phyloP scores from a whole-genome alignment of 257 asterid genomes.

The Solanum pinnatisectum region DNA sequence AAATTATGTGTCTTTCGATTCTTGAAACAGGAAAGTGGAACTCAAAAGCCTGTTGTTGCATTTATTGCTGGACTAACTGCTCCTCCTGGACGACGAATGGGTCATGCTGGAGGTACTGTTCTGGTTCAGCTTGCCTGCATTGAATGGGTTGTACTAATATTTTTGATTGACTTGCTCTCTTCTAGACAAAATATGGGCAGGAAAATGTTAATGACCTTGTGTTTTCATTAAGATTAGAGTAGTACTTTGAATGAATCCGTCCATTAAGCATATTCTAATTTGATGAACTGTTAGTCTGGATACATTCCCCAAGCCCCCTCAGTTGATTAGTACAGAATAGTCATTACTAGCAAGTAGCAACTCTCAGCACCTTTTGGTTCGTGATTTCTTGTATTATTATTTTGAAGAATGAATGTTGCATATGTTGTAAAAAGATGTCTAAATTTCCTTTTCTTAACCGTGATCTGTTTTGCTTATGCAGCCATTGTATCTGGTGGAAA shows the following conservation, averaged over 20 bases:
- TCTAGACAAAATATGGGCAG: neutral
- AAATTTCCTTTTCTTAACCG: neutral
- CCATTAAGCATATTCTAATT: neutral
- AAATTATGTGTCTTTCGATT: neutral
- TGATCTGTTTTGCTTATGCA: constrained; percentile 25
- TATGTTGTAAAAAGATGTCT: neutral
- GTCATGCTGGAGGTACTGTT: constrained; percentile 92
- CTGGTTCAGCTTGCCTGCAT: neutral
- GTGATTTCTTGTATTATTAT: neutral
- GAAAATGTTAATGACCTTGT: neutral
- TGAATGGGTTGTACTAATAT: neutral
- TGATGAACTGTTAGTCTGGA: neutral
- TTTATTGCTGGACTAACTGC: constrained; percentile 99
- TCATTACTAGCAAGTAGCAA: neutral
- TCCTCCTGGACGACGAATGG: constrained; percentile 99
- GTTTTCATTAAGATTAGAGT: neutral
- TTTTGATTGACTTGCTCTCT: neutral
- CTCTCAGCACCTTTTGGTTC: neutral
- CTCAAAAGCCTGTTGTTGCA: constrained; percentile 85
- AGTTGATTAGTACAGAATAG: neutral
- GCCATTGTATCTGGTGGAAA: constrained; percentile 82
- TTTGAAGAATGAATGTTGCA: neutral
- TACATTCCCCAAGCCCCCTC: neutral
- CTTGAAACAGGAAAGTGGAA: constrained; percentile 73
- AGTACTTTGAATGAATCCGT: neutral